These are phyloP conservation scores for Platanthera guangdongensis DNA, from an alignment of 106 monocot genomes.

Conservation along the genomic window DNA sequence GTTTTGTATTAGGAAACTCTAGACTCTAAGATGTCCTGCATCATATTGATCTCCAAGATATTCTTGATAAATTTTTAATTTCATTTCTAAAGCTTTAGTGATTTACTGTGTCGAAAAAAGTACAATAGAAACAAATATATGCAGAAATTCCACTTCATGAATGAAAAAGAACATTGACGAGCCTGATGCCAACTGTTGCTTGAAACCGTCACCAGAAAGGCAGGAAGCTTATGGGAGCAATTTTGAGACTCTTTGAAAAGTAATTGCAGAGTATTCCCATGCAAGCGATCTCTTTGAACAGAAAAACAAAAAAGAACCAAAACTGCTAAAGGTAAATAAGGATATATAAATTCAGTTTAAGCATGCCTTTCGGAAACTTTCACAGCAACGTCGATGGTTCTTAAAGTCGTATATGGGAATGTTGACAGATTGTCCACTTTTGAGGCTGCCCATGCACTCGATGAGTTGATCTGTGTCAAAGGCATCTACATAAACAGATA, in stretches of 20 bases:
- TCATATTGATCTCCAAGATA: conserved; percentile 2
- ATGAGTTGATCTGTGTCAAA: conserved; percentile 97
- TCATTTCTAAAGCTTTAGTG: neutral
- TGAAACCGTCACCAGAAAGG: neutral
- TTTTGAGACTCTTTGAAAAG: neutral
- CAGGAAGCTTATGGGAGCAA: neutral
- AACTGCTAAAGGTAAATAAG: neutral
- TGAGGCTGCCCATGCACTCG: conserved; percentile 75
- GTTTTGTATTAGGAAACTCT: no score
- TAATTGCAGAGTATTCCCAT: neutral
- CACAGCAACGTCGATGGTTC: conserved; percentile 71
- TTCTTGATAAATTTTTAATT: neutral
- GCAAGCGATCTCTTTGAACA: neutral
- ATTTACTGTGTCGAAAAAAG: neutral
- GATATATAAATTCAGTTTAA: conserved; percentile 6
- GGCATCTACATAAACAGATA: conserved; percentile 56
- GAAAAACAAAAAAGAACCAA: neutral
- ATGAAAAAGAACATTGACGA: neutral
- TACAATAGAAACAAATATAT: neutral
- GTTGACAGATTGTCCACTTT: conserved; percentile 69
- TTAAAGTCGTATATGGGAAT: conserved; percentile 98
- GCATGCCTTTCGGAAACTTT: conserved; percentile 79
- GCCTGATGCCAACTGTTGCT: neutral
- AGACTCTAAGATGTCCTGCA: no score
- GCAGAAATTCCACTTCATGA: neutral